Evolutionary conservation across 805 yeast species (phyloP), one percentile per base, ranked within the genome.

Genomic region (Kazachstania bromeliacearum): DNA sequence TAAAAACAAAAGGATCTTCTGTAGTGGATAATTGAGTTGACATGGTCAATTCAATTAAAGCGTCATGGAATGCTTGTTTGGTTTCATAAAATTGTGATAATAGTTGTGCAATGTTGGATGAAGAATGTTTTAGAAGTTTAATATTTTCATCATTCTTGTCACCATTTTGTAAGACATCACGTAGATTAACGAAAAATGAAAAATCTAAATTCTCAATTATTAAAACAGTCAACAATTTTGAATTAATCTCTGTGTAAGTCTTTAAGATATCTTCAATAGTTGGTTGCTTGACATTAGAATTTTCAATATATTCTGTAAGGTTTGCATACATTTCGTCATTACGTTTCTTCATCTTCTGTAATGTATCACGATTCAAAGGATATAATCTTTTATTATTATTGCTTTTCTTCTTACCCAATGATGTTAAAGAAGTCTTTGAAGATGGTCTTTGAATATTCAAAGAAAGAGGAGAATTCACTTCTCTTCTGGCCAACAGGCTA

Each of bases 1-100:
- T 65, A 56, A 83, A 83, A 2, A 77, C 79, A 39, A 79, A 85
- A 0, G 92, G 85, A 50, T 83, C 94, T 18, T 70, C 74, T 7
- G 82, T 57, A 0, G 92, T 79, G 10, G 82, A 58, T 10, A 75
- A 65, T 51, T 84, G 94, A 0, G 82, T 68, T 31, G 77, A 73
- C 68, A 83, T 70, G 7, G 84, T 65, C 4, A 81, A 64, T 20
- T 69, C 68, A 2, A 76, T 63, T 22, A 77, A 63, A 3, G 68
- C 52, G 44, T 79, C 74, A 55, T 85, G 88, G 16, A 82, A 54
- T 7, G 71, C 68, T 52, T 85, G 95, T 48, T 85, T 87, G 31
- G 71, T 61, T 41, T 79, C 79, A 49, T 78, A 73, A 51, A 81
- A 85, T 35, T 83, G 92, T 13, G 79, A 64, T 3, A 77, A 44